phyloP scores from a whole-genome alignment of 495 filamentous ascomycete genomes.

The Talaromyces adpressus region DNA sequence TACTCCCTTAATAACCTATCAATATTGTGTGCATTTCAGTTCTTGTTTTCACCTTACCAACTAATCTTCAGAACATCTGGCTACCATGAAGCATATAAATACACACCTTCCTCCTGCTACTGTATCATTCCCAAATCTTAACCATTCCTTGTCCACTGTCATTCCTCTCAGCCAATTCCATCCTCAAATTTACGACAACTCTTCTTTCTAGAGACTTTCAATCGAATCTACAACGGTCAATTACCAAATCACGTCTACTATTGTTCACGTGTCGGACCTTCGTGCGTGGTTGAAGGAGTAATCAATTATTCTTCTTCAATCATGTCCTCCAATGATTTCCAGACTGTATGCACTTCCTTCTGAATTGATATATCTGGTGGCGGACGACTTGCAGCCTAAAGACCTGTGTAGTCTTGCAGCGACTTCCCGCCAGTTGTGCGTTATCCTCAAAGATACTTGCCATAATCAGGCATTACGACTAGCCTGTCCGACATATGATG shows the following conservation, averaged over 20 bases:
- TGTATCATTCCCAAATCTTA: neutral
- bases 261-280: neutral
- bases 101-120: neutral
- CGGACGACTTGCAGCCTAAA: neutral
- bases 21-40: neutral
- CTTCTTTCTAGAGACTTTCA: neutral
- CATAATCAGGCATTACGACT: neutral
- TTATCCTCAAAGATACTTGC: neutral
- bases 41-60: neutral
- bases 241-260: neutral
- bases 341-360: neutral
- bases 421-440: neutral
- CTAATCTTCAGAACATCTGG: neutral
- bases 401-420: neutral
- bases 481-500: neutral
- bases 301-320: neutral
- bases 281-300: neutral
- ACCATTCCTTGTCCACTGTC: neutral
- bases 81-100: neutral
- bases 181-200: neutral
- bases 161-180: neutral
- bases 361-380: neutral
- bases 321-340: neutral
- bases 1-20: neutral
- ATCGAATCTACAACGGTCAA: neutral